phyloP scores from a whole-genome alignment of 495 filamentous ascomycete genomes.

The Penicillium mononematosum region DNA sequence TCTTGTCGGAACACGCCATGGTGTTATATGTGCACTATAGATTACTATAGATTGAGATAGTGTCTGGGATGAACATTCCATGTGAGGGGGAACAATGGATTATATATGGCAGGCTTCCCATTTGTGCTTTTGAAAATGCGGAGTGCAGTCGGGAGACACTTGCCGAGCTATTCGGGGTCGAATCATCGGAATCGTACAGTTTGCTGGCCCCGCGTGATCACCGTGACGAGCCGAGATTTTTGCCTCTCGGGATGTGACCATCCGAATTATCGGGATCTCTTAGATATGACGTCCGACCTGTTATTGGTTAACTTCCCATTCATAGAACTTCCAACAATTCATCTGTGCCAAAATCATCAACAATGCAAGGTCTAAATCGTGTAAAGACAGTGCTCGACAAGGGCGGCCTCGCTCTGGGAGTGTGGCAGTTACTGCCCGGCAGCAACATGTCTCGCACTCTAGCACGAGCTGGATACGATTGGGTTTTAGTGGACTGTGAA shows the following conservation, averaged over 20 bases:
- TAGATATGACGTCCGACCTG: neutral
- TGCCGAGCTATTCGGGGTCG: neutral
- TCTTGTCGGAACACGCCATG: constrained; percentile 37
- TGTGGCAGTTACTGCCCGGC: too few species aligned
- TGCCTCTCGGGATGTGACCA: constrained; percentile 11
- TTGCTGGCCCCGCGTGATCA: neutral
- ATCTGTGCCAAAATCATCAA: too few species aligned
- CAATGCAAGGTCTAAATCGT: too few species aligned
- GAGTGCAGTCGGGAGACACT: constrained; percentile 9
- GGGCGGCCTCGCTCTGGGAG: too few species aligned
- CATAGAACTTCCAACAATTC: neutral
- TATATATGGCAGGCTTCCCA: constrained; percentile 8
- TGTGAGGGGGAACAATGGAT: neutral
- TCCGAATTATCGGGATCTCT: constrained; percentile 5
- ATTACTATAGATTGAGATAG: neutral
- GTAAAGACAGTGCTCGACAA: too few species aligned
- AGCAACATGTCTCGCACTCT: too few species aligned
- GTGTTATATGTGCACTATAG: constrained; percentile 2
- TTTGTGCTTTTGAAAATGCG: constrained; percentile 7
- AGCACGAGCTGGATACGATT: too few species aligned
- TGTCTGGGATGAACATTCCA: neutral
- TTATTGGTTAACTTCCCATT: neutral
- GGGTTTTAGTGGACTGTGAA: too few species aligned
- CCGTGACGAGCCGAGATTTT: constrained; percentile 13
- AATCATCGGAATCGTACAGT: neutral